phyloP scores from a whole-genome alignment of 23 red algal genomes.

The Gracilaria gracilis region DNA sequence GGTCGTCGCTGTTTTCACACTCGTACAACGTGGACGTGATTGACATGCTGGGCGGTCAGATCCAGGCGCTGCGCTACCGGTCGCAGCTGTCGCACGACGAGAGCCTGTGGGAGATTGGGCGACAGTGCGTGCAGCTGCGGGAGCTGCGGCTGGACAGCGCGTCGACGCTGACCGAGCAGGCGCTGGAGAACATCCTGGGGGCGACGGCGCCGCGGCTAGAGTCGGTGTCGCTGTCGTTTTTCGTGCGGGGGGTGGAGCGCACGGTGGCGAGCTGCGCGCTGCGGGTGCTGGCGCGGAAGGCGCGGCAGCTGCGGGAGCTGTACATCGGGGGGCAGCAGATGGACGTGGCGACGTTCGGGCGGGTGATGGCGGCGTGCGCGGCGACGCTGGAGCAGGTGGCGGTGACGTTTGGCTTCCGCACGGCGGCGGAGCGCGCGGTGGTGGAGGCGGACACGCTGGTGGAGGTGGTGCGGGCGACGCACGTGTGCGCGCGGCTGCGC shows the following conservation, averaged over 20 bases:
- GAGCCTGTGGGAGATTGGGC: constrained; percentile 56
- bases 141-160: constrained; percentile 59
- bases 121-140: constrained; percentile 36
- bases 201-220: constrained; percentile 28
- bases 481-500: constrained; percentile 27
- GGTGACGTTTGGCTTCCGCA: constrained; percentile 40
- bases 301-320: constrained; percentile 35
- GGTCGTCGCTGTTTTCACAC: constrained; percentile 58
- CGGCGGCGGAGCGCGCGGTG: constrained; percentile 26
- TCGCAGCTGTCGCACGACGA: constrained; percentile 59
- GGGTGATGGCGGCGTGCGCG: constrained; percentile 11
- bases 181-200: constrained; percentile 38
- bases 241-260: constrained; percentile 59
- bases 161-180: constrained; percentile 50
- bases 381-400: constrained; percentile 5
- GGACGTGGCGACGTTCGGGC: constrained; percentile 19
- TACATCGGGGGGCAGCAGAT: constrained; percentile 43
- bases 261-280: constrained; percentile 18
- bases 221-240: constrained; percentile 41
- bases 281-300: constrained; percentile 23
- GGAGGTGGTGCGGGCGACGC: constrained; percentile 18
- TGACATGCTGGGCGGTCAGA: constrained; percentile 45
- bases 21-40: constrained; percentile 65
- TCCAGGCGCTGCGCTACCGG: constrained; percentile 44
- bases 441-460: constrained; percentile 34